Evolutionary conservation across 345 rosid genomes (phyloP), one percentile per base, ranked within the genome.

Genomic region (Eutrema heterophyllum): DNA sequence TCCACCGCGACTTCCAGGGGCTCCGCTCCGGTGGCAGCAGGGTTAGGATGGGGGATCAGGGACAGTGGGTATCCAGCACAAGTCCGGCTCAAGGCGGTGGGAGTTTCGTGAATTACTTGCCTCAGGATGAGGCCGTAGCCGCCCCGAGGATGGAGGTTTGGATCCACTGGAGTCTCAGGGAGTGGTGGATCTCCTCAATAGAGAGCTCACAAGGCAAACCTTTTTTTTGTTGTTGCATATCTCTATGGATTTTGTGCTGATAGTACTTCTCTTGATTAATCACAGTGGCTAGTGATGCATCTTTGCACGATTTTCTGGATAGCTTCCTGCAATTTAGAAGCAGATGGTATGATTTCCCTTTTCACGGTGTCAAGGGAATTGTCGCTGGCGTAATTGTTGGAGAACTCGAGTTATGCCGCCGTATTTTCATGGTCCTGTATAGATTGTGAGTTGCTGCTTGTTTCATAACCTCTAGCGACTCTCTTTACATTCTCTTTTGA

Each of bases 341-440:
- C 83, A 90, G 97, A 66, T 95, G 99, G 99, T 95, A 88, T 69
- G 99, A 95, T 84, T 92, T 92, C 50, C 96, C 96, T 32, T 83
- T 87, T 75, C 99, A 85, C 63, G 91, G 97, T 68, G 89, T 82
- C 72, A 95, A 90, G 77, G 92, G 92, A 45, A 85, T 86, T 4
- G 88, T 89, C 54, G 97, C 99, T 2, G 97, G 97, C 36, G 85
- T 95, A 4, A 80, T 95, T 76, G 91, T 92, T 5, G 99, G 96
- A 50, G 99, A 95, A 72, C 52, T 78, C 40, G 97, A 90, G 40
- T 69, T 95, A 54, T 78, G 89, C 73, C 90, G 89, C 59, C 97
- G 97, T 35, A 84, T 90, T 63, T 92, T 92, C 76, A 88, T 90
- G 99, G 67, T 90, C 59, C 78, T 95, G 77, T 91, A 82, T 79